Evolutionary conservation across 2,329 filamentous ascomycete genomes (phyloP), one percentile per base, ranked within the genome.

Genomic region (Stenocarpella maydis): DNA sequence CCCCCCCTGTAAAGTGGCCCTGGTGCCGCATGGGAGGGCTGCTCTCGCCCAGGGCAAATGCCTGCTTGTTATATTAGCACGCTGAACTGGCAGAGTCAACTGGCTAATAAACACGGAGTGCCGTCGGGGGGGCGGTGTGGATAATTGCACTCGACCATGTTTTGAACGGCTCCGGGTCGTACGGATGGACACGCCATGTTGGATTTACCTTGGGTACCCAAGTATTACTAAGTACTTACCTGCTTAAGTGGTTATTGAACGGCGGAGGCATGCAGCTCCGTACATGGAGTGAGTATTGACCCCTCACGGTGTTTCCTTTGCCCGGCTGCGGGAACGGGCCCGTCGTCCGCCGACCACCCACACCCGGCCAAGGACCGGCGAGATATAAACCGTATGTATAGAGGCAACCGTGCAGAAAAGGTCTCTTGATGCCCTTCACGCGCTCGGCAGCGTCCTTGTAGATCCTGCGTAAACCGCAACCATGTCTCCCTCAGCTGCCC

Each of bases 281-380:
- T 2, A 4, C 34, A 10, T 12, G 31, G n/a, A 5, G 24, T 12
- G 15, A 5, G 24, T 12, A 8, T 2, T 17, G 45, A 47, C 28
- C 52, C 52, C 65, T 65, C 66, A 41, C 69, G 67, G 69, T 60
- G 39, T 69, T 71, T 55, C 41, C 61, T 71, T 71, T 69, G 47
- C 53, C 69, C 67, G 69, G 28, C 8, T 14, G 31, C 28, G 37
- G 24, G 39, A 55, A 19, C n/a, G 45, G 50, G 34, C 24, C 26
- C 53, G 45, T 24, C 39, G n/a, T 37, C 45, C 21, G 17, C 43
- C 14, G 21, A 34, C 26, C n/a, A 37, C 28, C 26, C 21, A 54
- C 41, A 60, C 34, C 37, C 63, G 61, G 53, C 53, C 9, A 14
- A 37, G 9, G 21, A 66, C 67, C 43, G 60, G 67, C 60, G 37